These are phyloP conservation scores for Fusarium buxicola DNA, from an alignment of 2,329 filamentous ascomycete genomes.

Conservation along the genomic window DNA sequence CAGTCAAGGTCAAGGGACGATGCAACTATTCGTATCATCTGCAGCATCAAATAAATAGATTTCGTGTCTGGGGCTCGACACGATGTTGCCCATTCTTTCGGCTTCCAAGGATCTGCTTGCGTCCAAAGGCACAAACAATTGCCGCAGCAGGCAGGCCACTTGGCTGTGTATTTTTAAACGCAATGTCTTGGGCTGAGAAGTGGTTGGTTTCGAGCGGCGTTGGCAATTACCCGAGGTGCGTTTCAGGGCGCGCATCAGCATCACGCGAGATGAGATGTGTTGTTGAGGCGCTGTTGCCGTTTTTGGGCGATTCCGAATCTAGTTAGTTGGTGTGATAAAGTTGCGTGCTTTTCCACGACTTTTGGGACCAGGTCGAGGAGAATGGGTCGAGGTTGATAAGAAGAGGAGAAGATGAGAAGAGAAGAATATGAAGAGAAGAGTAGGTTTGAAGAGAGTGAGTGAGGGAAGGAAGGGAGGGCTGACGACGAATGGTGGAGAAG, in stretches of 20 bases:
- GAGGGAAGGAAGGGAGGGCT: slow-evolving; percentile 18
- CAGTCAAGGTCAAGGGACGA: slow-evolving; percentile 17
- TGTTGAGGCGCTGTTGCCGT: slow-evolving; percentile 17
- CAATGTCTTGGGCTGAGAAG: slow-evolving; percentile 16
- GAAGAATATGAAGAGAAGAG: neutral
- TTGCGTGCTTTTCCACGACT: neutral
- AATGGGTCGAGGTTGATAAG: neutral
- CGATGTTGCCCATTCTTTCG: slow-evolving; percentile 9
- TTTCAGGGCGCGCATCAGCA: slow-evolving; percentile 23
- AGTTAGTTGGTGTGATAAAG: slow-evolving; percentile 5
- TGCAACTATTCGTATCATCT: slow-evolving; percentile 35
- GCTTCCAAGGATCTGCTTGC: slow-evolving; percentile 9
- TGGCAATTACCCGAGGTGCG: slow-evolving; percentile 4
- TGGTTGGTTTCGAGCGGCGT: slow-evolving; percentile 10
- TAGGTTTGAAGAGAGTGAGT: neutral
- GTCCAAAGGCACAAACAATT: slow-evolving; percentile 4
- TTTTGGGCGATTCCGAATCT: slow-evolving; percentile 24
- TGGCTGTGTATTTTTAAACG: slow-evolving; percentile 24
- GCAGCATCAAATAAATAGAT: slow-evolving; percentile 29
- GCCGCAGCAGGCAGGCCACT: slow-evolving; percentile 27
- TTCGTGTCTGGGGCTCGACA: slow-evolving; percentile 6
- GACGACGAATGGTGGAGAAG: slow-evolving; percentile 23
- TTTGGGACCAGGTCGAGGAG: neutral
- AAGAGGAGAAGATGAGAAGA: neutral
- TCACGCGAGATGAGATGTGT: slow-evolving; percentile 12